Percentiles rank a stretch among this genome's conserved stretches.
These are phyloP conservation scores for Caloboletus firmus DNA, from an alignment of 1,284 basidiomycete genomes.

Conservation along the genomic window DNA sequence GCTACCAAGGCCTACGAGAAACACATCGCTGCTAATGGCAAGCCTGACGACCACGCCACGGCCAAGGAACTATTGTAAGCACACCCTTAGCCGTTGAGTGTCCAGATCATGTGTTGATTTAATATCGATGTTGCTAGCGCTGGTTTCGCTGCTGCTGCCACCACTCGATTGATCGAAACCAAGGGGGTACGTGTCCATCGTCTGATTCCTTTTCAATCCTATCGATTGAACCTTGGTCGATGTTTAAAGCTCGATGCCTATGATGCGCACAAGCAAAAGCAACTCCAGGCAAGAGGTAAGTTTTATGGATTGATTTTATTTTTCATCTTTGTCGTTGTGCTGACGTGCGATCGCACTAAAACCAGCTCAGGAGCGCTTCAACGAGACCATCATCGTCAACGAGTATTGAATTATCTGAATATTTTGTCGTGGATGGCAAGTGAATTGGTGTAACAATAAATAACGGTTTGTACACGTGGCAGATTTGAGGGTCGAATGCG, in stretches of 20 bases:
- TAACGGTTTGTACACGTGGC: not conserved
- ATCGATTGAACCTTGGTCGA: not conserved
- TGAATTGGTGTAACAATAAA: slow-evolving; percentile 2
- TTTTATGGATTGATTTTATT: not conserved
- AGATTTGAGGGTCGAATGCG: not conserved
- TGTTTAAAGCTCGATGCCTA: slow-evolving; percentile 11
- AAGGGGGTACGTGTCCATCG: slow-evolving; percentile 19
- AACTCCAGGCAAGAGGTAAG: slow-evolving; percentile 4
- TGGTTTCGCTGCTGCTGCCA: slow-evolving; percentile 13
- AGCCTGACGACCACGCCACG: slow-evolving; percentile 16
- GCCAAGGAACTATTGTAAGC: slow-evolving; percentile 20
- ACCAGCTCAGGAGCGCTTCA: not conserved
- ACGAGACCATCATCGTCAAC: not conserved
- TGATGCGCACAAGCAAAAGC: slow-evolving; percentile 1
- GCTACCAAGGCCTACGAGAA: slow-evolving; percentile 16
- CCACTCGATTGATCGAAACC: slow-evolving; percentile 19
- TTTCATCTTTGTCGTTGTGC: not conserved
- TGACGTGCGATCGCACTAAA: not conserved
- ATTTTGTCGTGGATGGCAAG: not conserved
- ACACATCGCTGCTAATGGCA: slow-evolving; percentile 8
- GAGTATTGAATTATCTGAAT: slow-evolving; percentile 1
- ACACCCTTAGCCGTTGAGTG: not conserved
- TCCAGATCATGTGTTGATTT: not conserved
- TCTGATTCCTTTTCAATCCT: not conserved
- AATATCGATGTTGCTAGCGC: slow-evolving; percentile 7